Percentiles rank a stretch among this genome's conserved stretches.
These are phyloP conservation scores for Phytophthora pseudosyringae DNA, from an alignment of 352 stramenopile genomes.

Conservation along the genomic window DNA sequence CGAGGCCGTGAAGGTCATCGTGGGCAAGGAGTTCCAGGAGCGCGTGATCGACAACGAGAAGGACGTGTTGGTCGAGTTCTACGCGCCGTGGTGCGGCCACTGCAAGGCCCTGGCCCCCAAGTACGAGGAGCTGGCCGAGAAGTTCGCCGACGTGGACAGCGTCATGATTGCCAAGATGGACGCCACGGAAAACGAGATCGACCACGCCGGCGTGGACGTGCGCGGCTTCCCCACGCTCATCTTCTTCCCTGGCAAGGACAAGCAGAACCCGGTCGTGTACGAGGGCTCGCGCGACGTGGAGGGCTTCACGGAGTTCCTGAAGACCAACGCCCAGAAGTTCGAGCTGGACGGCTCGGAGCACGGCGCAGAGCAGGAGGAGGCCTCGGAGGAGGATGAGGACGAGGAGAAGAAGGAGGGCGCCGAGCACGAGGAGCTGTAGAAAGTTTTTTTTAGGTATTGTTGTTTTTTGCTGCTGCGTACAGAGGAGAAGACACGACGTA, in stretches of 20 bases:
- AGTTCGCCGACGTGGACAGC: slow-evolving; percentile 89
- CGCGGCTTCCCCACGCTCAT: slow-evolving; percentile 95
- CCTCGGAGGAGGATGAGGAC: slow-evolving; percentile 22
- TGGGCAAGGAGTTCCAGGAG: slow-evolving; percentile 92
- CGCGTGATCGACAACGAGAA: slow-evolving; percentile 90
- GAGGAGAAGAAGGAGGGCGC: slow-evolving; percentile 46
- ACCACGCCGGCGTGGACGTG: slow-evolving; percentile 90
- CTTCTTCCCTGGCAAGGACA: slow-evolving; percentile 94
- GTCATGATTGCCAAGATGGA: slow-evolving; percentile 97
- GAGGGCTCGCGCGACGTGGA: slow-evolving; percentile 86
- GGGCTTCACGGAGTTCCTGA: slow-evolving; percentile 85
- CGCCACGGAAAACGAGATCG: slow-evolving; percentile 95
- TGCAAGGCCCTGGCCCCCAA: slow-evolving; percentile 92
- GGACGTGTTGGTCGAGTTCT: slow-evolving; percentile 93
- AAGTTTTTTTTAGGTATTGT: slow-evolving; percentile 31
- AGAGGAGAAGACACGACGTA: slow-evolving; percentile 35
- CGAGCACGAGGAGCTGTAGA: slow-evolving; percentile 57
- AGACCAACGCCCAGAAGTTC: slow-evolving; percentile 89
- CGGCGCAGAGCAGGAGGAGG: slow-evolving; percentile 47
- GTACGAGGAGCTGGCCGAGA: slow-evolving; percentile 91
- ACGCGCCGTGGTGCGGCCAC: slow-evolving; percentile 93
- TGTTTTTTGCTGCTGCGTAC: slow-evolving; percentile 30
- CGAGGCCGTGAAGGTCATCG: slow-evolving; percentile 92
- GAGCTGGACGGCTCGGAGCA: slow-evolving; percentile 67
- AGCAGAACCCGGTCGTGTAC: slow-evolving; percentile 87